Percentiles rank a stretch among this genome's conserved stretches.
Evolutionary conservation across 805 yeast species (phyloP).

Genomic region (Sporopachydermia lactativora): DNA sequence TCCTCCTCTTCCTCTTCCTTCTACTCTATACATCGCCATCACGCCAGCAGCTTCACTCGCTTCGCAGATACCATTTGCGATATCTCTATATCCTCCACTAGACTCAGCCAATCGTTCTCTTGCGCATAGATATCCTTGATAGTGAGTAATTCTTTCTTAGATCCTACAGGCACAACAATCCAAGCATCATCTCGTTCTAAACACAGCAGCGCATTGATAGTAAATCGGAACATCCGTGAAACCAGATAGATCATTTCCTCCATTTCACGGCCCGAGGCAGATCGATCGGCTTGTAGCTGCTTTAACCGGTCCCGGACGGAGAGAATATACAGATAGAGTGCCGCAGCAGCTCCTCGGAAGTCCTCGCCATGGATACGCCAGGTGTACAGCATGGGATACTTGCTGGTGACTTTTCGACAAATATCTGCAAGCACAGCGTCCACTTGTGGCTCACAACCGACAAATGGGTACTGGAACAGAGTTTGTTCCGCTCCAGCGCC

Average conservation of each 20-base stretch:
- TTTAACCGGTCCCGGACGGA: neutral
- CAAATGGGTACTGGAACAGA: neutral
- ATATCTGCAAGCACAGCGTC: neutral
- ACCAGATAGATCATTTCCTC: neutral
- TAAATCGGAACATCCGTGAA: neutral
- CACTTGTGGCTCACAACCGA: neutral
- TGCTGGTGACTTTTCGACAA: neutral
- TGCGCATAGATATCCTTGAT: conserved; percentile 1
- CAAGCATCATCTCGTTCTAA: neutral
- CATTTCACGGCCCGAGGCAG: neutral
- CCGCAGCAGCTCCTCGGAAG: neutral
- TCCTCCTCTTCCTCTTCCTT: too few species aligned
- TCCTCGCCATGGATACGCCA: conserved; percentile 1
- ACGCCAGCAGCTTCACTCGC: neutral
- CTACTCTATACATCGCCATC: too few species aligned
- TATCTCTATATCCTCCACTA: neutral
- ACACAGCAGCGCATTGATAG: conserved; percentile 1
- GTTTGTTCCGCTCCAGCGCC: neutral
- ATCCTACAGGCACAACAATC: neutral
- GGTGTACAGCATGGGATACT: neutral
- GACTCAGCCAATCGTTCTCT: neutral
- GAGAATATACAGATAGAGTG: neutral
- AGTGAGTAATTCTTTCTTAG: neutral
- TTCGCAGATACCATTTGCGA: neutral
- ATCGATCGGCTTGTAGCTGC: neutral